A percentile compares a stretch with the other conserved stretches of the same genome.
Evolutionary conservation across 140 eudicot genomes (phyloP).

Genomic region (Cichorium intybus): DNA sequence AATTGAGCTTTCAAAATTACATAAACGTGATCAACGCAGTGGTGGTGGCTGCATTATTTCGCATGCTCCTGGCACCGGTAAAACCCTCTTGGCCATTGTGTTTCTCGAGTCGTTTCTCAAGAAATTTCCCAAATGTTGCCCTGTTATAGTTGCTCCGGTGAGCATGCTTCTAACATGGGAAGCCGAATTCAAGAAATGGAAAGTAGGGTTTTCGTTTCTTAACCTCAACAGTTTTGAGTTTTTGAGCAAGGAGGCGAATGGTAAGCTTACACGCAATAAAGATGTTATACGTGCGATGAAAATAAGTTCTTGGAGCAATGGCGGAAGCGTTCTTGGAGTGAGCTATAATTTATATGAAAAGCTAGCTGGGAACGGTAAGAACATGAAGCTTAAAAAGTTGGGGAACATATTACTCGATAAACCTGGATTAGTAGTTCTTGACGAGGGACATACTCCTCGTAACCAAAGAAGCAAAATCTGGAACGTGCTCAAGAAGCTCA

Average conservation of each 20-base stretch:
- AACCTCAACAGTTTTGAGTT: slow-evolving; percentile 41
- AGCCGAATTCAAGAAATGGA: slow-evolving; percentile 74
- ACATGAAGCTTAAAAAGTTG: slow-evolving; percentile 8
- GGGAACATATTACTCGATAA: slow-evolving; percentile 40
- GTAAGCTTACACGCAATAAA: not conserved
- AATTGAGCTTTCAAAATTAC: slow-evolving; percentile 23
- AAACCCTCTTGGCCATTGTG: slow-evolving; percentile 62
- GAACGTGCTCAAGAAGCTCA: slow-evolving; percentile 42
- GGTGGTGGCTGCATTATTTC: slow-evolving; percentile 81
- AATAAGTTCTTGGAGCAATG: slow-evolving; percentile 44
- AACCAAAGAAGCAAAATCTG: slow-evolving; percentile 48
- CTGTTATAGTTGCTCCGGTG: slow-evolving; percentile 63
- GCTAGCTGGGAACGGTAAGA: slow-evolving; percentile 36
- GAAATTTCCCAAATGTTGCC: slow-evolving; percentile 46
- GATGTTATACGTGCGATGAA: slow-evolving; percentile 40
- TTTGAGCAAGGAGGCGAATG: slow-evolving; percentile 19
- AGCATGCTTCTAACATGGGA: slow-evolving; percentile 76
- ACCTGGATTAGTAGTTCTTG: slow-evolving; percentile 60
- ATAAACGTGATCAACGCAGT: slow-evolving; percentile 2
- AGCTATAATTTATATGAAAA: slow-evolving; percentile 56
- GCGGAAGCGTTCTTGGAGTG: slow-evolving; percentile 57
- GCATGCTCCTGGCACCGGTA: slow-evolving; percentile 89
- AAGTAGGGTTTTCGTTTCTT: slow-evolving; percentile 48
- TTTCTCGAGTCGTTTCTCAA: slow-evolving; percentile 53
- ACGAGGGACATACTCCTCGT: slow-evolving; percentile 89